Evolutionary conservation across 768 basidiomycete species (phyloP).

Genomic region (Rhodotorula babjevae): DNA sequence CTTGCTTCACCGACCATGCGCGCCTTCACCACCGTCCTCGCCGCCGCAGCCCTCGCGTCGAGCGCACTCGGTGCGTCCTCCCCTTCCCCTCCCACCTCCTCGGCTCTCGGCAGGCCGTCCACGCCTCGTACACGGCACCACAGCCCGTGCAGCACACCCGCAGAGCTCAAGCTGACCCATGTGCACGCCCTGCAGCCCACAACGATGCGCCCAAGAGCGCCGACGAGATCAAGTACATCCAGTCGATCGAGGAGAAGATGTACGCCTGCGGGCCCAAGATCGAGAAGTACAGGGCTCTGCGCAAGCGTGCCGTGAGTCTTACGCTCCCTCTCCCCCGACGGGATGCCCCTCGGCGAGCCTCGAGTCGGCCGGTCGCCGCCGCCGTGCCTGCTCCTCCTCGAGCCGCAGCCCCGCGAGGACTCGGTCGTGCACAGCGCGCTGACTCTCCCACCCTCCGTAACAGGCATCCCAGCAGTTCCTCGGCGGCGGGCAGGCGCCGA

Average conservation of each 20-base stretch:
- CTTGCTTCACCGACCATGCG: not conserved
- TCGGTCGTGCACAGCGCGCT: no score
- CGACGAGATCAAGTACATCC: constrained; percentile 38
- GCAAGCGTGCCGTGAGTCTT: constrained; percentile 36
- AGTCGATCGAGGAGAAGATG: constrained; percentile 39
- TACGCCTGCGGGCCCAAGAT: constrained; percentile 44
- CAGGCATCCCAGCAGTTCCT: constrained; percentile 26
- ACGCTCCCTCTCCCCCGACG: no score
- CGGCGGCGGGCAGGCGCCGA: constrained; percentile 18
- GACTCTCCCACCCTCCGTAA: constrained; percentile 8
- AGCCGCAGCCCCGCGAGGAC: no score
- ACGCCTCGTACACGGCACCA: not conserved
- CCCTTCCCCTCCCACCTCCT: not conserved
- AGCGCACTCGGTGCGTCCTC: not conserved
- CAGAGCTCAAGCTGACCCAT: not conserved
- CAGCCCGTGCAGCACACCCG: not conserved
- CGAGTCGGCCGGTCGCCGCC: no score
- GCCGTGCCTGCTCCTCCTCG: no score
- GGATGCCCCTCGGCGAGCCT: no score
- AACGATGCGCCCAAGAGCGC: constrained; percentile 30
- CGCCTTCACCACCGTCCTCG: not conserved
- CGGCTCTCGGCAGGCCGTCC: not conserved
- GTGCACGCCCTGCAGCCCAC: not conserved
- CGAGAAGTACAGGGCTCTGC: constrained; percentile 38
- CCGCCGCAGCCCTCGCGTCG: not conserved